Percentiles rank a stretch among this genome's conserved stretches.
These are phyloP conservation scores for Grosmannia penicillata DNA, from an alignment of 2,329 filamentous ascomycete species.

Conservation along the genomic window DNA sequence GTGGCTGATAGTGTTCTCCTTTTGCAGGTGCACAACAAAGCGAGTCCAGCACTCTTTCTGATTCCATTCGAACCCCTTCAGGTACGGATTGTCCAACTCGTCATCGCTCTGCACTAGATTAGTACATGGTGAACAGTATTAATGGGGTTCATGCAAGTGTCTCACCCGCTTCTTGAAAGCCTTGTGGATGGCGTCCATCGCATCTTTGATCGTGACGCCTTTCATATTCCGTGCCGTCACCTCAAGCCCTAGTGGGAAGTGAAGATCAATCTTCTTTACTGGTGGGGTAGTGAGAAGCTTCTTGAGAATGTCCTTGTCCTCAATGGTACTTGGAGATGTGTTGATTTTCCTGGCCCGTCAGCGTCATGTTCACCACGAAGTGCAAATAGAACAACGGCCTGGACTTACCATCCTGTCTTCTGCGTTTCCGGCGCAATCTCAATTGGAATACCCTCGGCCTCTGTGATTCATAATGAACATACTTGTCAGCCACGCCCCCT, in stretches of 20 bases:
- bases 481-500: too few species aligned
- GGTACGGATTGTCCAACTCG: conserved; percentile 74
- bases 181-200: conserved; percentile 89
- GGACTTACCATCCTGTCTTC: conserved; percentile 67
- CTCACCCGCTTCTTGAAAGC: conserved; percentile 89
- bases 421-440: conserved; percentile 70
- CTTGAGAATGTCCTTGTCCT: conserved; percentile 75
- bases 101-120: conserved; percentile 60
- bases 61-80: conserved; percentile 94
- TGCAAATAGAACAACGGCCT: conserved; percentile 5
- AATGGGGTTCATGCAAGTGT: neutral
- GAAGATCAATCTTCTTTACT: conserved; percentile 86
- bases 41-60: conserved; percentile 81
- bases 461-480: conserved; percentile 33
- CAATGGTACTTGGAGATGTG: conserved; percentile 60
- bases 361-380: neutral
- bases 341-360: conserved; percentile 68
- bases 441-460: conserved; percentile 57
- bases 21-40: conserved; percentile 74
- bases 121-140: too few species aligned
- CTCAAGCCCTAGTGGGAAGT: conserved; percentile 77
- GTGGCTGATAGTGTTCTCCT: conserved; percentile 31
- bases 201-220: conserved; percentile 95
- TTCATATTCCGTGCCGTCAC: conserved; percentile 83
- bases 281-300: conserved; percentile 65